Conservation (phyloP, 257 asterid genomes). For the Petunia secreta region DNA sequence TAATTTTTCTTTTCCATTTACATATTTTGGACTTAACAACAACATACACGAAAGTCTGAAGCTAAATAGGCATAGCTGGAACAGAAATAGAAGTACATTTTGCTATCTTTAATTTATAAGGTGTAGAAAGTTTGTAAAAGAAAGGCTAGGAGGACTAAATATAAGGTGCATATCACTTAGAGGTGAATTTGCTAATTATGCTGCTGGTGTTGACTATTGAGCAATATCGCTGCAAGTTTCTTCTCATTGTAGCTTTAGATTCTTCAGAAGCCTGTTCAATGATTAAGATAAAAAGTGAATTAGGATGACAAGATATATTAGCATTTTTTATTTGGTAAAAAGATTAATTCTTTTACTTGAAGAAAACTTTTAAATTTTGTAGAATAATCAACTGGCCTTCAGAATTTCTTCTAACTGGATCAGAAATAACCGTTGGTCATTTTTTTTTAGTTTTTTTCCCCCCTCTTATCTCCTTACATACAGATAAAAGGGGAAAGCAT, state of each 20-base stretch:
- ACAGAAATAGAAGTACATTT: not conserved
- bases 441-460: not conserved
- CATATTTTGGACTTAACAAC: not conserved
- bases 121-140: not conserved
- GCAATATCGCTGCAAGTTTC: not conserved
- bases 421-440: slow-evolving; percentile 18
- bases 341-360: not conserved
- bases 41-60: not conserved
- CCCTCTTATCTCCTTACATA: not conserved
- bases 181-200: not conserved
- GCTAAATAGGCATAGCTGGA: no score
- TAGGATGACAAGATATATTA: not conserved
- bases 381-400: not conserved
- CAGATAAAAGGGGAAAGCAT: not conserved
- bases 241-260: slow-evolving; percentile 55
- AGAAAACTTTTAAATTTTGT: not conserved
- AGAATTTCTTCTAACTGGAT: slow-evolving; percentile 23
- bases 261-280: slow-evolving; percentile 65
- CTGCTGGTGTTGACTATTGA: not conserved
- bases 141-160: not conserved
- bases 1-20: no score
- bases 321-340: not conserved
- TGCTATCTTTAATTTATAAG: not conserved
- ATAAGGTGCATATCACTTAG: not conserved
- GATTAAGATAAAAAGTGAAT: not conserved